A percentile compares a stretch with the other conserved stretches of the same genome.
Evolutionary conservation across 1,284 basidiomycete species (phyloP).

Genomic region (Violaceomyces palustris): DNA sequence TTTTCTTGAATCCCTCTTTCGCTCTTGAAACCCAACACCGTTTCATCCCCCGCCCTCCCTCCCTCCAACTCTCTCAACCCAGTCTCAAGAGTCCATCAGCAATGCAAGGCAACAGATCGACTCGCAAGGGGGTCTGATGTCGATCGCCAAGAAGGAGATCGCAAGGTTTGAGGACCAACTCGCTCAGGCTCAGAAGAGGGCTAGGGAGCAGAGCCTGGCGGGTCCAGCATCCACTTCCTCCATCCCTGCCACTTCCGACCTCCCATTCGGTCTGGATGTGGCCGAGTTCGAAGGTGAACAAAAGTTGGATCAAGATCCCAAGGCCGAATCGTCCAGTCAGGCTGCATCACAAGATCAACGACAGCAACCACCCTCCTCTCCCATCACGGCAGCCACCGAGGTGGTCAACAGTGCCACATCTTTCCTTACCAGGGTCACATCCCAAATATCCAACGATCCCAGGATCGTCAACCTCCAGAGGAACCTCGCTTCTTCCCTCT

Average conservation of each 20-base stretch:
- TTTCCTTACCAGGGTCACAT: slow-evolving; percentile 13
- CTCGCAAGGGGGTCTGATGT: slow-evolving; percentile 35
- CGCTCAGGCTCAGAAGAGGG: slow-evolving; percentile 33
- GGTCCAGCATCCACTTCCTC: too few species aligned
- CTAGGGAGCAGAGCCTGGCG: slow-evolving; percentile 20
- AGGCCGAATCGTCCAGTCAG: too few species aligned
- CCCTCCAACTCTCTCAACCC: background rate
- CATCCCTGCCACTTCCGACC: too few species aligned
- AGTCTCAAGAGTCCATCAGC: slow-evolving; percentile 32
- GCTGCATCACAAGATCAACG: too few species aligned
- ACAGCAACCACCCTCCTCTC: too few species aligned
- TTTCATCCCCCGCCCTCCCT: background rate
- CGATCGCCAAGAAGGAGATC: slow-evolving; percentile 32
- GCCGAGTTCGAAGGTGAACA: too few species aligned
- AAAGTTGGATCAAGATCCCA: too few species aligned
- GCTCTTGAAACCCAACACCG: background rate
- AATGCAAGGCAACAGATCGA: slow-evolving; percentile 36
- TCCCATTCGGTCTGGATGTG: too few species aligned
- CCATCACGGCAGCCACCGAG: too few species aligned
- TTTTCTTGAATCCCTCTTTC: background rate
- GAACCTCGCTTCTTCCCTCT: background rate
- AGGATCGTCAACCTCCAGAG: slow-evolving; percentile 21
- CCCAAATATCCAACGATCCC: slow-evolving; percentile 15
- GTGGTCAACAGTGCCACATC: slow-evolving; percentile 18
- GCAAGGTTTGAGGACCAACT: slow-evolving; percentile 36